Evolutionary conservation across 106 monocot species (phyloP), one percentile per base, ranked within the genome.

Genomic region (Dendrobium catenatum): DNA sequence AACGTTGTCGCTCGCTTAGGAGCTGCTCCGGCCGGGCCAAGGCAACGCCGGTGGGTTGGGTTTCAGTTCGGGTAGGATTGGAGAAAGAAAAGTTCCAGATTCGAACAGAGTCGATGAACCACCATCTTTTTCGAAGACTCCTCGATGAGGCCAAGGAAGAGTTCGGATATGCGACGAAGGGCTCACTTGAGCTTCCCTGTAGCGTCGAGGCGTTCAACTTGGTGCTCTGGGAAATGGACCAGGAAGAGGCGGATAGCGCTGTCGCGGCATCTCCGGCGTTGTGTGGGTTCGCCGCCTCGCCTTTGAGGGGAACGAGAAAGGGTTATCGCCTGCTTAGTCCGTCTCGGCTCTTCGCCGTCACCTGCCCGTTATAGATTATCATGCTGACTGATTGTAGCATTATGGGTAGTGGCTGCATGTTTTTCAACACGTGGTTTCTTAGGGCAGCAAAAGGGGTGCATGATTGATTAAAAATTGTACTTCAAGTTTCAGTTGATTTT

Each of bases 81-180:
- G 85, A 37, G 15, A 87, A 82, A 76, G 88, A 93, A 66, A 81
- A 89, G 56, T 90, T 89, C 67, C 72, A 80, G 66, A 81, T 93
- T 20, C 82, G 90, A 15, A 79, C 84, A 16, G 85, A 76, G 73
- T 58, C 51, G 76, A 27, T 84, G 68, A 93, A 90, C 90, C 93
- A 93, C 84, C 87, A 84, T 1, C 83, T 90, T 15, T 93, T 93
- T 66, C 75, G 83, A 44, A 33, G 16, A 56, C 83, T 93, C 2
- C 82, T 93, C 6, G 89, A 90, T 9, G 89, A 93, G 82, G 90
- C 90, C 0, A 89, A 89, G 87, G 54, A 17, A 40, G 90, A 33
- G 66, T 93, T 82, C 81, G 93, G 93, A 11, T 89, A 82, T 78
- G 56, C 84, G 5, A 47, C 77, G 3, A 54, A 55, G 4, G 89